Evolutionary conservation across 1,284 basidiomycete species (phyloP).

Genomic region (Malassezia caprae): DNA sequence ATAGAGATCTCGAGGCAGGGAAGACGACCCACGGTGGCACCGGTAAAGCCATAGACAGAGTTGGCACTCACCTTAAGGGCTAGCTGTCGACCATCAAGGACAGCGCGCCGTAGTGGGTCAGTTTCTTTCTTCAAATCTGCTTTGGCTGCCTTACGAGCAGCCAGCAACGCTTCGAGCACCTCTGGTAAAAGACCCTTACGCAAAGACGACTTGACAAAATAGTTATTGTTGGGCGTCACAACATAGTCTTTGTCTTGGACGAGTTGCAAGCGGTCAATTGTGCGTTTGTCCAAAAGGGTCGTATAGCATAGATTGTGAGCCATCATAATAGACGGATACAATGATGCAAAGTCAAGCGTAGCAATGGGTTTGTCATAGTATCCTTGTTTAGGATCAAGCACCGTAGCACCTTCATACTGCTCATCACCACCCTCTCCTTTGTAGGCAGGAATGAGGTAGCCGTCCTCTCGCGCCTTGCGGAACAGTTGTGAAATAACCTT

Average conservation of each 20-base stretch:
- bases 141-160: conserved; percentile 45
- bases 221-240: conserved; percentile 47
- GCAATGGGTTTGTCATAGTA: conserved; percentile 47
- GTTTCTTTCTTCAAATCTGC: conserved; percentile 47
- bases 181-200: conserved; percentile 45
- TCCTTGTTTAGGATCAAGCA: conserved; percentile 45
- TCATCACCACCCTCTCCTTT: conserved; percentile 45
- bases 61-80: conserved; percentile 48
- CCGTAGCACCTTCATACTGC: conserved; percentile 47
- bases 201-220: conserved; percentile 34
- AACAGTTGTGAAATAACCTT: conserved; percentile 47
- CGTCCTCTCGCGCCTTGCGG: conserved; percentile 45
- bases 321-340: conserved; percentile 49
- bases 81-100: conserved; percentile 45
- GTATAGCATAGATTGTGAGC: conserved; percentile 48
- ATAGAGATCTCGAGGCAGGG: conserved; percentile 48
- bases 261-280: conserved; percentile 40
- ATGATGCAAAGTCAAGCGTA: conserved; percentile 47
- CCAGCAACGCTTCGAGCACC: conserved; percentile 41
- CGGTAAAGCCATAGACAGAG: conserved; percentile 48
- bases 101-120: conserved; percentile 45
- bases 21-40: conserved; percentile 45
- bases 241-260: conserved; percentile 42
- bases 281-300: conserved; percentile 42
- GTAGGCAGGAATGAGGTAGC: conserved; percentile 45